These are phyloP conservation scores for Calonectria hawksworthii DNA, from an alignment of 2,329 filamentous ascomycete species.

Conservation along the genomic window DNA sequence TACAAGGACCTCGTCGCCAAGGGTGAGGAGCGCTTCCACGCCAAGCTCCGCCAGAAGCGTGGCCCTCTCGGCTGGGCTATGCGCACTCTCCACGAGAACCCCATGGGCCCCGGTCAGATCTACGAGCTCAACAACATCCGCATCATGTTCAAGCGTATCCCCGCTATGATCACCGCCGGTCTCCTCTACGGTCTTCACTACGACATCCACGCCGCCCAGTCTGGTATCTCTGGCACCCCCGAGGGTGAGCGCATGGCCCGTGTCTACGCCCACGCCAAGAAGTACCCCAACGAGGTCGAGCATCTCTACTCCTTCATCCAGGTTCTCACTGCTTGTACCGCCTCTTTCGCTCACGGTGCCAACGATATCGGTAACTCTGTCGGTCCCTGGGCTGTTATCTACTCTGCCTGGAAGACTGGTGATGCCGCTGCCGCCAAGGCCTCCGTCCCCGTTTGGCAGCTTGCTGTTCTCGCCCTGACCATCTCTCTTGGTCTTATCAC, in stretches of 20 bases:
- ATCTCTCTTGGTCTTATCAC: slow-evolving; percentile 79
- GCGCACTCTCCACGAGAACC: slow-evolving; percentile 80
- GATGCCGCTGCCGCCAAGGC: slow-evolving; percentile 72
- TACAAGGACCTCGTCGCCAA: slow-evolving; percentile 74
- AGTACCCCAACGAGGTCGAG: slow-evolving; percentile 81
- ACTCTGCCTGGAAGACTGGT: slow-evolving; percentile 76
- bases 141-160: slow-evolving; percentile 74
- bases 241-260: slow-evolving; percentile 76
- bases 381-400: slow-evolving; percentile 79
- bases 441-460: slow-evolving; percentile 80
- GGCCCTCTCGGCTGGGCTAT: slow-evolving; percentile 85
- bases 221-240: slow-evolving; percentile 77
- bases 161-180: slow-evolving; percentile 74
- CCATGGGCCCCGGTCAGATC: slow-evolving; percentile 77
- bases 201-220: slow-evolving; percentile 83
- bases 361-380: slow-evolving; percentile 83
- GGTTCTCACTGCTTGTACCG: slow-evolving; percentile 77
- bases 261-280: slow-evolving; percentile 70
- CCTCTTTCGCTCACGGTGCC: slow-evolving; percentile 82
- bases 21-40: slow-evolving; percentile 70
- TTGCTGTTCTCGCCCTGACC: slow-evolving; percentile 75
- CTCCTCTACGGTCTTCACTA: slow-evolving; percentile 82
- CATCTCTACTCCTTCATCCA: slow-evolving; percentile 78
- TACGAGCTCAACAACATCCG: slow-evolving; percentile 81
- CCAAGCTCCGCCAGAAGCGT: slow-evolving; percentile 70